Base-by-base conservation (phyloP, 371 early-diverging fungal genomes). In the Mucor piriformis region DNA sequence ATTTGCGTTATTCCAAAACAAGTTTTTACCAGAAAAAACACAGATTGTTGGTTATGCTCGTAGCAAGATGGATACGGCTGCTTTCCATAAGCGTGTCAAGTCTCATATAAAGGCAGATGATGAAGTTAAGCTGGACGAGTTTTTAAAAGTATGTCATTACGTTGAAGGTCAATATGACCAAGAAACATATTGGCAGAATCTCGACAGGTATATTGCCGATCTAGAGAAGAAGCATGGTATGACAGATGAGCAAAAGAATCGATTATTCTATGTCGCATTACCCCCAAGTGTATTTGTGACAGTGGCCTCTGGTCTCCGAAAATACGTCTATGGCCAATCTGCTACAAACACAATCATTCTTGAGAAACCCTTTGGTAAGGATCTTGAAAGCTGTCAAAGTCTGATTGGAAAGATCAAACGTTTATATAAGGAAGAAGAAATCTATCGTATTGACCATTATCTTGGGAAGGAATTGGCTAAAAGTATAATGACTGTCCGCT, bases 321-420 rank as follows among this genome's bases (percentile, higher is more conserved):
- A 84, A 13, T 69, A 84, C 57, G 79, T 85, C 32, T 91, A 91
- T 58, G 67, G 74, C 15, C 57, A 66, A 12, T 61, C 71, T 18
- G 89, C 86, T 6, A 64, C 62, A 24, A 92, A 86, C 67, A 84
- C 89, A 11, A 59, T 99, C 38, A 87, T 96, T 43, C 86, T 99
- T n/a, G 99, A 99, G 70, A 99, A 99, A 75, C 99, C 99, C 0
- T 98, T 98, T 86, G 99, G 99, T 15, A 89, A 88, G 67, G 96
- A 96, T 66, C 82, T 88, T 3, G 92, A 92, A 12, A 88, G 87
- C 18, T 94, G 93, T 48, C 79, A 86, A 51, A 76, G 85, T 59
- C 82, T 98, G 13, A 75, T 81, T 16, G 59, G 64, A 15, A 82
- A 89, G 18, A 74, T 97, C 27, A 86, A 89, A 10, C 66, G 79